Base-by-base conservation (phyloP, 1,284 basidiomycete genomes). In the Boletus sp. region DNA sequence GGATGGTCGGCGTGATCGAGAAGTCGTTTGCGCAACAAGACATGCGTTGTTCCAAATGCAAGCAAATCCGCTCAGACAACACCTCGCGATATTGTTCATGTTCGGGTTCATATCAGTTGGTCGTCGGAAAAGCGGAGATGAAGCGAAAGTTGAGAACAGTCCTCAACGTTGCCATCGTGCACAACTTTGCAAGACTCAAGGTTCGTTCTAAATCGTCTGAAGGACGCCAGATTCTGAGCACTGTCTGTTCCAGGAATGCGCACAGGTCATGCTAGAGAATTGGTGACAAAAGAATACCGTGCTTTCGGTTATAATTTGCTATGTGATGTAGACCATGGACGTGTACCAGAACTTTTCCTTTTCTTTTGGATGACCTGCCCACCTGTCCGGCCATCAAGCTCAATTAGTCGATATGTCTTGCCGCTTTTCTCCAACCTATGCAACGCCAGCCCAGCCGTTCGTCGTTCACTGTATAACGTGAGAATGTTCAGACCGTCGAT, bases 21-120 rank as follows among this genome's bases (percentile, higher is more conserved):
- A 77, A 84, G 25, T 74, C 81, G 32, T 94, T 88, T 63, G 80
- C 89, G 30, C 86, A 95, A 56, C 94, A 98, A 67, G 96, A 99
- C 65, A 71, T 94, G 58, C 76, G 81, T 8, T 99, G 96, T 67
- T 69, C 74, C 17, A 92, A 89, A 59, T 99, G 96, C 72, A 82
- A 88, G 59, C 88, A 92, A 69, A 80, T 95, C 51, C 89, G 89
- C 57, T 81, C 87, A 46, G 87, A 93, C 59, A 94, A 94, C 61
- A 76, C 97, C 26, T 87, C 89, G 12, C 73, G 82, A 48, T 88
- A 88, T 50, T 98, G 95, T 64, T 75, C 78, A 26, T 99, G 96
- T 67, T 94, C 92, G 7, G 95, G 94, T 14, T 70, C 81, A 5
- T 95, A 88, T 67, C 76, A 82, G 54, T 73, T 88, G 36, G 85